Conservation (phyloP, 208 protist genomes). For the Leishmania amazonensis region DNA sequence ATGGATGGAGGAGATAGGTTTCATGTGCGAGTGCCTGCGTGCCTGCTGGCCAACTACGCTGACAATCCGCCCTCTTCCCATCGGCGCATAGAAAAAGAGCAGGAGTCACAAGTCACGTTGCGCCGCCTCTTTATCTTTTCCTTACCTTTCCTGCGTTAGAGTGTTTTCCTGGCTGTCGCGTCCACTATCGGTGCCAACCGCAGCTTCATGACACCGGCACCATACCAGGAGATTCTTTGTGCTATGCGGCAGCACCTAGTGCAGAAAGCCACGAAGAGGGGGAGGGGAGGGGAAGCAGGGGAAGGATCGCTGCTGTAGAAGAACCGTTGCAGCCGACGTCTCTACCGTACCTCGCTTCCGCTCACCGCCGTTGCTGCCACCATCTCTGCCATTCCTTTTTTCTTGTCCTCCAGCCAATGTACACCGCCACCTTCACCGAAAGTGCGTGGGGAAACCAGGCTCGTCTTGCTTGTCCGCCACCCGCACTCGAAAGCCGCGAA, state of each 20-base stretch:
- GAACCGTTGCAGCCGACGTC: background rate
- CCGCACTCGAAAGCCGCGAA: slow-evolving; percentile 75
- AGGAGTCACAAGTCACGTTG: background rate
- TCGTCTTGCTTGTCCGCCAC: slow-evolving; percentile 79
- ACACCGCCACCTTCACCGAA: slow-evolving; percentile 41
- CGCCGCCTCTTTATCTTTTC: background rate
- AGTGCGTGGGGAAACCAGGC: slow-evolving; percentile 85
- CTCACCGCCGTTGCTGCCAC: background rate
- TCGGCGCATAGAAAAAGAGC: background rate
- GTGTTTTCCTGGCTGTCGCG: background rate
- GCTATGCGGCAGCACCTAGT: background rate
- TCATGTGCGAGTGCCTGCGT: background rate
- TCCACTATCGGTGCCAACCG: background rate
- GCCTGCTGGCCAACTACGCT: background rate
- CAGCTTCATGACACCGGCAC: background rate
- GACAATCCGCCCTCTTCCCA: background rate
- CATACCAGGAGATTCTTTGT: background rate
- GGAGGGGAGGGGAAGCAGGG: background rate
- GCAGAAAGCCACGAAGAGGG: background rate
- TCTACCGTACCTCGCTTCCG: background rate
- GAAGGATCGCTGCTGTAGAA: background rate
- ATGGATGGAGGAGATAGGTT: background rate
- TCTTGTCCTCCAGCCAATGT: background rate
- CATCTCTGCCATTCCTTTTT: background rate
- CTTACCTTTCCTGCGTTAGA: background rate